phyloP scores from a whole-genome alignment of 1,284 basidiomycete genomes.

The Malassezia slooffiae region DNA sequence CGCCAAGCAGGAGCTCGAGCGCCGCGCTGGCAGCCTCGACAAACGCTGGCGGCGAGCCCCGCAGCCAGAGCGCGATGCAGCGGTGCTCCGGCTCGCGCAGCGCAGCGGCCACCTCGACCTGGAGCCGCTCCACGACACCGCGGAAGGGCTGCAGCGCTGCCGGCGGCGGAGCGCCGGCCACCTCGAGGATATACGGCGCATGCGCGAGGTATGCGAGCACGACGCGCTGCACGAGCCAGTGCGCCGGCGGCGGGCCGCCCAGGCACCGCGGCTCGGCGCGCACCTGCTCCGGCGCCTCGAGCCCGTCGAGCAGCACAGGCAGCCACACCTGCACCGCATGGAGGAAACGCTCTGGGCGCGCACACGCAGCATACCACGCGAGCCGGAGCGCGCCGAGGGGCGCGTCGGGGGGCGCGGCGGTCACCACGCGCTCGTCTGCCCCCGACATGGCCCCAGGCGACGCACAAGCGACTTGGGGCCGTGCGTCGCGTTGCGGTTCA shows the following conservation, averaged over 20 bases:
- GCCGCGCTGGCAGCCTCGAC: not conserved
- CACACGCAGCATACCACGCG: not conserved
- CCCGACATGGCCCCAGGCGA: too few relatives aligned
- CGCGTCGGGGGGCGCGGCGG: slow-evolving; percentile 2
- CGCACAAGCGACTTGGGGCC: too few relatives aligned
- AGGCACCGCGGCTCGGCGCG: not conserved
- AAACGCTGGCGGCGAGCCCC: not conserved
- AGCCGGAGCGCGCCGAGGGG: slow-evolving; percentile 2
- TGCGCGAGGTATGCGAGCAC: slow-evolving; percentile 9
- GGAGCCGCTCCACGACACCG: not conserved
- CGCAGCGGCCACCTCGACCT: too few relatives aligned
- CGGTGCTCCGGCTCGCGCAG: too few relatives aligned
- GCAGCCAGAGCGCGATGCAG: too few relatives aligned
- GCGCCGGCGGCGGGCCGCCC: not conserved
- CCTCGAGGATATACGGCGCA: slow-evolving; percentile 5
- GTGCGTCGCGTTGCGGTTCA: too few relatives aligned
- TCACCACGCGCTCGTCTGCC: too few relatives aligned
- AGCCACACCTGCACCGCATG: not conserved
- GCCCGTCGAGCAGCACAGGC: slow-evolving; percentile 3
- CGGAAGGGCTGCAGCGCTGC: slow-evolving; percentile 5
- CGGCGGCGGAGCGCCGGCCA: too few relatives aligned
- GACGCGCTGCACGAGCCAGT: slow-evolving; percentile 6
- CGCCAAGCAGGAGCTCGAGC: not conserved
- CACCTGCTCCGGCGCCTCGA: not conserved
- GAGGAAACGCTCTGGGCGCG: slow-evolving; percentile 1